Percentiles rank a stretch among this genome's conserved stretches.
Evolutionary conservation across 73 alveolate genomes (phyloP).

Genomic region (Paramecium pentaurelia): DNA sequence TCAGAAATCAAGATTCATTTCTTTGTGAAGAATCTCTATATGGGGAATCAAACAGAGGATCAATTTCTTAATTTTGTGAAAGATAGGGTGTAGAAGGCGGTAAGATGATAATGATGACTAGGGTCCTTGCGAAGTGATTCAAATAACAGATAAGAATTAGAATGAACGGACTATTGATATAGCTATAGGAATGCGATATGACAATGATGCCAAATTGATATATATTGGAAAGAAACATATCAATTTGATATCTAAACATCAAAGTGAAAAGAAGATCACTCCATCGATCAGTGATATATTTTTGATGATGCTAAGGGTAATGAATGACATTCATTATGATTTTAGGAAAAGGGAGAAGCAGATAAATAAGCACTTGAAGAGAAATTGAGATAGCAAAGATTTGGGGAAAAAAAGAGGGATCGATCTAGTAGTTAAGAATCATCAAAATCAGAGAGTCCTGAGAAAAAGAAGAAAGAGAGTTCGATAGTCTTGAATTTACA

Average conservation of each 20-base stretch:
- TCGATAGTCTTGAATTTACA: background rate
- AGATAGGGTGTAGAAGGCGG: constrained; percentile 32
- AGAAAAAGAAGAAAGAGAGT: background rate
- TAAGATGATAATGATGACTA: background rate
- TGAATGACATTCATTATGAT: background rate
- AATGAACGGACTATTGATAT: background rate
- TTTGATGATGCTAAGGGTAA: background rate
- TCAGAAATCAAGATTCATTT: constrained; percentile 34
- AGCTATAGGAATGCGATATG: constrained; percentile 41
- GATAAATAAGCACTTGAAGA: constrained; percentile 10
- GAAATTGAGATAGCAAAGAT: background rate
- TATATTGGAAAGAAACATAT: constrained; percentile 42
- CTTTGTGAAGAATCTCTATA: background rate
- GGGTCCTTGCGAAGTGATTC: constrained; percentile 36
- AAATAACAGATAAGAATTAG: background rate
- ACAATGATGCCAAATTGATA: constrained; percentile 42
- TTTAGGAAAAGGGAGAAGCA: background rate
- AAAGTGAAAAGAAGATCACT: background rate
- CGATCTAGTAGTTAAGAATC: background rate
- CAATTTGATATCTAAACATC: background rate
- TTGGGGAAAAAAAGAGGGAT: background rate
- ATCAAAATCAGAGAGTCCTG: background rate
- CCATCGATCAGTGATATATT: constrained; percentile 22
- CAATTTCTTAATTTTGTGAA: background rate
- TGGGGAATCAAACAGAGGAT: constrained; percentile 35